Percentiles rank a stretch among this genome's conserved stretches.
phyloP scores from a whole-genome alignment of 768 basidiomycete genomes.

The Vararia minispora region DNA sequence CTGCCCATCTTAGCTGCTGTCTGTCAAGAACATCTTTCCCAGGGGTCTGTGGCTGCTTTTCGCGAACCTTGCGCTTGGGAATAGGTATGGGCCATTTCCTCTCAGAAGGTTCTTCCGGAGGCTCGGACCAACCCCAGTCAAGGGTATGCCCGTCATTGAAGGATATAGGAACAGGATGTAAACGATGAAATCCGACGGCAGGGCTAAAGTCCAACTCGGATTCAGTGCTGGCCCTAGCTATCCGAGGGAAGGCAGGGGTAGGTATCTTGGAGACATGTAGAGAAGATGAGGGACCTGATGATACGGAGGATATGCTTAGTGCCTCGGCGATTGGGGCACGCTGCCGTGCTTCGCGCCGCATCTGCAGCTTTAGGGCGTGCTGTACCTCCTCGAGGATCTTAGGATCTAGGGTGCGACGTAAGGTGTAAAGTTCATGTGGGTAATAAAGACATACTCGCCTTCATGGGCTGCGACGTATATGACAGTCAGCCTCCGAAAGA shows the following conservation, averaged over 20 bases:
- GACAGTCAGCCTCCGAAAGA: background rate
- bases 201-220: slow-evolving; percentile 64
- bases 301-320: slow-evolving; percentile 14
- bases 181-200: slow-evolving; percentile 33
- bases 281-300: slow-evolving; percentile 19
- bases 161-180: slow-evolving; percentile 61
- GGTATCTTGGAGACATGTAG: slow-evolving; percentile 22
- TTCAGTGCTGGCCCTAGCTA: slow-evolving; percentile 15
- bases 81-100: slow-evolving; percentile 50
- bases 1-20: slow-evolving; percentile 46
- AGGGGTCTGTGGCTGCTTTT: slow-evolving; percentile 37
- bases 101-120: slow-evolving; percentile 48
- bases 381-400: slow-evolving; percentile 73
- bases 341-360: slow-evolving; percentile 59
- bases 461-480: slow-evolving; percentile 46
- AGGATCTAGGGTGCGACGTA: slow-evolving; percentile 40
- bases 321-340: slow-evolving; percentile 19
- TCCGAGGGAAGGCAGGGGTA: slow-evolving; percentile 16
- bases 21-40: slow-evolving; percentile 38
- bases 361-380: slow-evolving; percentile 61
- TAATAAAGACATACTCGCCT: slow-evolving; percentile 35
- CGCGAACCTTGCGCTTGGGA: slow-evolving; percentile 48
- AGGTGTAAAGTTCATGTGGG: background rate
- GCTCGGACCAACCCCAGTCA: slow-evolving; percentile 55
- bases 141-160: slow-evolving; percentile 58